Conservation (phyloP, 148 eudicot genomes). For the Persicaria maculosa region DNA sequence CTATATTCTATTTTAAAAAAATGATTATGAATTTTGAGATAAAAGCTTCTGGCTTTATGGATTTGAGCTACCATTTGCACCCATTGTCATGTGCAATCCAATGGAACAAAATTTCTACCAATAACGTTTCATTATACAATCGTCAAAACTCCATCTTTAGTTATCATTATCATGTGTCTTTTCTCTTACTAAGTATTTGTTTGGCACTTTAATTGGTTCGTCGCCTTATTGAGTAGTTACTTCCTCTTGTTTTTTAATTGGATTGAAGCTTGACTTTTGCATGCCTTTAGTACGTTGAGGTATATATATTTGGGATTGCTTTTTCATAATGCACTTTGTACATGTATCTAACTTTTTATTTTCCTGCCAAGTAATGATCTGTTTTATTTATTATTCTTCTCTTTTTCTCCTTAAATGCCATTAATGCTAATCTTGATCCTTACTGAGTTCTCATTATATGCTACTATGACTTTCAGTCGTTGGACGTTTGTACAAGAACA, state of each 20-base stretch:
- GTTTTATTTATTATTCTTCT: background rate
- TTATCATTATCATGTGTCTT: background rate
- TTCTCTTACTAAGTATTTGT: background rate
- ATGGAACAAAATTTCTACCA: too few species aligned
- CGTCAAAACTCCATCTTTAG: too few species aligned
- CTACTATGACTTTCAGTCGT: conserved; percentile 37
- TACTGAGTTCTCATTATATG: conserved; percentile 14
- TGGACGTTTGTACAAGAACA: conserved; percentile 46
- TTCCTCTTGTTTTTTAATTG: too few species aligned
- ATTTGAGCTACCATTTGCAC: background rate
- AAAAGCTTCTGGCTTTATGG: background rate
- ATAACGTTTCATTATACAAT: too few species aligned
- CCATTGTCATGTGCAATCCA: background rate
- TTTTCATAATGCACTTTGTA: background rate
- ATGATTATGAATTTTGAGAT: background rate
- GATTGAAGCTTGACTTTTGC: too few species aligned
- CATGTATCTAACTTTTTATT: background rate
- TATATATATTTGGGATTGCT: background rate
- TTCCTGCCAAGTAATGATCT: background rate
- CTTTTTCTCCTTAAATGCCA: background rate
- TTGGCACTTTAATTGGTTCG: background rate
- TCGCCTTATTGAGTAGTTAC: background rate
- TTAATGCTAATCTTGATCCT: background rate
- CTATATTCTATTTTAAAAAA: too few species aligned
- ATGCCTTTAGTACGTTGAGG: background rate